Percentiles rank a stretch among this genome's conserved stretches.
phyloP scores from a whole-genome alignment of 164 flowering plant genomes.

The Brasenia schreberi region DNA sequence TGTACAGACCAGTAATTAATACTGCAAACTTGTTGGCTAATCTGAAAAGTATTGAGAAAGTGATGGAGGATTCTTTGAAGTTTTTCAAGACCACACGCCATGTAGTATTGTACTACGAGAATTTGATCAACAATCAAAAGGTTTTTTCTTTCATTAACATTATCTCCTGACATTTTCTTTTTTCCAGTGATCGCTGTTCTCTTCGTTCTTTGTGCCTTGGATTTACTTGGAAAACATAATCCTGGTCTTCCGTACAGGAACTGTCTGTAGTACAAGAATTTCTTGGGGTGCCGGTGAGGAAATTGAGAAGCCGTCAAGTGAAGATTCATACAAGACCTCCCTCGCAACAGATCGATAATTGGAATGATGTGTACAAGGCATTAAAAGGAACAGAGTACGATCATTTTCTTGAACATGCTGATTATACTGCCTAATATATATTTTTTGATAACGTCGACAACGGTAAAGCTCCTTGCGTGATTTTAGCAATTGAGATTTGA shows the following conservation, averaged over 20 bases:
- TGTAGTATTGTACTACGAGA: constrained; percentile 58
- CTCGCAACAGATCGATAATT: constrained; percentile 43
- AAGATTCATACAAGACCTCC: constrained; percentile 62
- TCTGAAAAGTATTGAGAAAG: constrained; percentile 33
- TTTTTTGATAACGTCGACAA: neutral
- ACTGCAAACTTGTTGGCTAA: constrained; percentile 28
- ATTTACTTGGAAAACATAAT: too few species aligned
- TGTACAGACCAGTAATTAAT: constrained; percentile 54
- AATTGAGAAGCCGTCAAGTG: constrained; percentile 59
- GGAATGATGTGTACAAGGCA: constrained; percentile 51
- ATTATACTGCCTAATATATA: constrained; percentile 4
- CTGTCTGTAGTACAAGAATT: constrained; percentile 48
- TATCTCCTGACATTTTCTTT: too few species aligned
- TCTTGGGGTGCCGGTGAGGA: constrained; percentile 38
- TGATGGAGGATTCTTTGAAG: constrained; percentile 31
- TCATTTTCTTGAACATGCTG: constrained; percentile 24
- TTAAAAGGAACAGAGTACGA: constrained; percentile 53
- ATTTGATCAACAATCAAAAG: constrained; percentile 45
- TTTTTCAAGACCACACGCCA: constrained; percentile 57
- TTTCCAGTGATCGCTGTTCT: too few species aligned
- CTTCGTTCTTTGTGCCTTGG: too few species aligned
- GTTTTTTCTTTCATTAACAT: too few species aligned
- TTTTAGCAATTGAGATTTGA: too few species aligned
- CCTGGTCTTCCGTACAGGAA: constrained; percentile 24
- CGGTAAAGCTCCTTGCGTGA: neutral